These are phyloP conservation scores for Puccinia horiana DNA, from an alignment of 1,284 basidiomycete species.

Conservation along the genomic window DNA sequence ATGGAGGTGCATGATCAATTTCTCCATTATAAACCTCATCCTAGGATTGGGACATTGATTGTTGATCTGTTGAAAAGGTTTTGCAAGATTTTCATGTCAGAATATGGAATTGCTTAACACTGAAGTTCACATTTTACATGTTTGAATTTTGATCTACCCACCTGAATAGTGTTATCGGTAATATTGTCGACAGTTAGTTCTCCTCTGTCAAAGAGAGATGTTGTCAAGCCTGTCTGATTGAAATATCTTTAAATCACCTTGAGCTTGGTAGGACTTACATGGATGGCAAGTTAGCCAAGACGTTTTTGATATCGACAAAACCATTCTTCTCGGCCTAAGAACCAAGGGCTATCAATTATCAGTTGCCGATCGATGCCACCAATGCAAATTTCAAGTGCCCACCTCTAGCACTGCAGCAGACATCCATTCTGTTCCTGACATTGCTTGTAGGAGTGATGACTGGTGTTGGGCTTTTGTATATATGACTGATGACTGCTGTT, in stretches of 20 bases:
- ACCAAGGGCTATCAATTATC: not conserved
- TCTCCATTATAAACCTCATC: constrained; percentile 63
- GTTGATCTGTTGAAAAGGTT: constrained; percentile 54
- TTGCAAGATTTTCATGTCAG: too few relatives aligned
- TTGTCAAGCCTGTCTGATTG: not conserved
- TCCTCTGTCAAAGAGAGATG: not conserved
- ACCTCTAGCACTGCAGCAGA: constrained; percentile 29
- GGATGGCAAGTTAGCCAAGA: constrained; percentile 37
- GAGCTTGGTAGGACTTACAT: not conserved
- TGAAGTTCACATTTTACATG: not conserved
- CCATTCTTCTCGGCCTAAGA: constrained; percentile 38
- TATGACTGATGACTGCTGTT: too few relatives aligned
- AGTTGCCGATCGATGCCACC: not conserved
- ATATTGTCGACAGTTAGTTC: constrained; percentile 62
- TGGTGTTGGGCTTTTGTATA: not conserved
- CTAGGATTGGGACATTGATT: constrained; percentile 59
- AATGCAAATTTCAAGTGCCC: not conserved
- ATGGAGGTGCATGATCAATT: constrained; percentile 68
- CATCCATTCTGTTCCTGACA: constrained; percentile 10
- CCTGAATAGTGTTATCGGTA: constrained; percentile 62
- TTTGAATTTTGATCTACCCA: not conserved
- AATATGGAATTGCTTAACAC: not conserved
- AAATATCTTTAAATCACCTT: not conserved
- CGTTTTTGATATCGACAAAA: constrained; percentile 13
- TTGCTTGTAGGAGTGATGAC: not conserved